Conservation (phyloP, 1,139 yeast species). For the Yamadazyma triangularis region DNA sequence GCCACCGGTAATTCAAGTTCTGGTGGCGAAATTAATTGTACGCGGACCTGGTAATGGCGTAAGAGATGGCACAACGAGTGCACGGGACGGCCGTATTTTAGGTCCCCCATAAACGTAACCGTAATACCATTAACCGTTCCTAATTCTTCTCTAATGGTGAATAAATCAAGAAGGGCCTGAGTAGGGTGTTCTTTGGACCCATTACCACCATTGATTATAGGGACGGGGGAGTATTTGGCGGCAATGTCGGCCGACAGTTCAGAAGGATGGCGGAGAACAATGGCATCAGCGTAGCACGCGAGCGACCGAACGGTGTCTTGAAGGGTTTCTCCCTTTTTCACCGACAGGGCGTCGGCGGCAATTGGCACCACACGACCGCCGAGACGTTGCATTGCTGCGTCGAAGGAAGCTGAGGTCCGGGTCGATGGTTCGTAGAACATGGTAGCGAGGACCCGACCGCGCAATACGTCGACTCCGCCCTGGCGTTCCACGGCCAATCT, state of each 20-base stretch:
- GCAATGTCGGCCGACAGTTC: slow-evolving; percentile 92
- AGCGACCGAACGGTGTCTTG: slow-evolving; percentile 95
- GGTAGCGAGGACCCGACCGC: slow-evolving; percentile 89
- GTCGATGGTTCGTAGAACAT: slow-evolving; percentile 99
- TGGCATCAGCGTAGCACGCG: slow-evolving; percentile 95
- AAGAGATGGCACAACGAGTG: slow-evolving; percentile 92
- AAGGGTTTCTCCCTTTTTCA: slow-evolving; percentile 95
- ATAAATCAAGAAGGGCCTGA: slow-evolving; percentile 94
- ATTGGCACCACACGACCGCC: slow-evolving; percentile 97
- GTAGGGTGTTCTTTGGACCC: slow-evolving; percentile 98
- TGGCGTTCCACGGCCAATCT: slow-evolving; percentile 94
- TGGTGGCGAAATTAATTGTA: slow-evolving; percentile 87
- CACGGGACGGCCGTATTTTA: slow-evolving; percentile 97
- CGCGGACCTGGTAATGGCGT: slow-evolving; percentile 87
- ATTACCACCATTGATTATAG: slow-evolving; percentile 96
- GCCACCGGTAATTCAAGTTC: slow-evolving; percentile 80
- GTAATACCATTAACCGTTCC: slow-evolving; percentile 98
- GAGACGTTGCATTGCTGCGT: slow-evolving; percentile 99
- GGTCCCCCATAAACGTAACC: slow-evolving; percentile 98
- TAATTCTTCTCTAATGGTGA: slow-evolving; percentile 97
- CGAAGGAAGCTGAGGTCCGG: slow-evolving; percentile 92
- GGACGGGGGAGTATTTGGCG: slow-evolving; percentile 94
- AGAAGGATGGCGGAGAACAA: slow-evolving; percentile 94
- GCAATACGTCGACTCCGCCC: slow-evolving; percentile 86
- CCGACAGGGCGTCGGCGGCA: slow-evolving; percentile 80